Conservation (phyloP, 768 basidiomycete genomes). For the Phlebiopsis flavidoalba region DNA sequence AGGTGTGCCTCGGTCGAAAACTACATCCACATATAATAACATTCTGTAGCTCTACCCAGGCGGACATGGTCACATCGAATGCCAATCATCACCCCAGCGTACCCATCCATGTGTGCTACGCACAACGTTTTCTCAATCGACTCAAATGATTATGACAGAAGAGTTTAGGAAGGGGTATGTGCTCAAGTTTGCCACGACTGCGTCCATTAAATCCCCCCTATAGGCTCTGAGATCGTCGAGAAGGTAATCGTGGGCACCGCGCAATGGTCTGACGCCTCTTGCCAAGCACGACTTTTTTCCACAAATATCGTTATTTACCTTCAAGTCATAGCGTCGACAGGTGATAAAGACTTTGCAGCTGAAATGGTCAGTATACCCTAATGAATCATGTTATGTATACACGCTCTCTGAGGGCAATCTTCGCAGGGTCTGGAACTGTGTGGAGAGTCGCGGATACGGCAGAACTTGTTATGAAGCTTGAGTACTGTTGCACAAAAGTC, state of each 20-base stretch:
- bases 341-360: constrained; percentile 77
- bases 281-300: constrained; percentile 95
- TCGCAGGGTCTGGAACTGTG: constrained; percentile 87
- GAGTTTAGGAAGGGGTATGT: constrained; percentile 88
- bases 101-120: constrained; percentile 98
- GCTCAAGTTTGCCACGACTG: not conserved
- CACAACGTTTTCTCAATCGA: constrained; percentile 96
- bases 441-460: constrained; percentile 94
- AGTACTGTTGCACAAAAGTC: constrained; percentile 95
- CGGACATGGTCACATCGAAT: constrained; percentile 93
- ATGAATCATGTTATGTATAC: not conserved
- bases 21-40: not conserved
- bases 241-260: constrained; percentile 81
- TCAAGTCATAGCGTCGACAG: constrained; percentile 91
- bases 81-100: constrained; percentile 99
- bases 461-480: constrained; percentile 97
- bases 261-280: constrained; percentile 90
- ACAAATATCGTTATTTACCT: constrained; percentile 89
- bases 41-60: constrained; percentile 71
- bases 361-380: constrained; percentile 67
- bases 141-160: constrained; percentile 92
- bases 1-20: constrained; percentile 38
- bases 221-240: constrained; percentile 91
- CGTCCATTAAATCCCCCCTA: constrained; percentile 4
- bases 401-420: not conserved